Evolutionary conservation across 23 red algal species (phyloP).

Genomic region (Gracilaria domingensis): DNA sequence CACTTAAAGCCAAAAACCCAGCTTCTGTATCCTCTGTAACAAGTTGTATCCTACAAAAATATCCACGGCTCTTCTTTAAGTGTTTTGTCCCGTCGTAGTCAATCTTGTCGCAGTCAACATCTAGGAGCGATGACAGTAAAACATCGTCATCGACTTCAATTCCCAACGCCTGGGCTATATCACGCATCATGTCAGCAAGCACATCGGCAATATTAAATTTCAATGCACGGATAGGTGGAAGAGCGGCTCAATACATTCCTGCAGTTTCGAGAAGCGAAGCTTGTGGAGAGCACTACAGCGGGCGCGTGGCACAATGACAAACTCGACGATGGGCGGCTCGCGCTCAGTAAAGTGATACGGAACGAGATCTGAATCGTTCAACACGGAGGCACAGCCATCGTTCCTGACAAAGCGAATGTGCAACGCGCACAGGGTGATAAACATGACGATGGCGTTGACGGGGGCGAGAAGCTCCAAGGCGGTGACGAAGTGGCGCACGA

Average conservation of each 20-base stretch:
- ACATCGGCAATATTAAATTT: too few relatives aligned
- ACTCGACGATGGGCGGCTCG: constrained; percentile 33
- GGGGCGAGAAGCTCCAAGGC: constrained; percentile 55
- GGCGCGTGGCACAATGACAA: constrained; percentile 17
- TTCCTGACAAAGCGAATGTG: constrained; percentile 80
- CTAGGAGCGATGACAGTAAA: constrained; percentile 41
- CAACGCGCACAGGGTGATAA: constrained; percentile 62
- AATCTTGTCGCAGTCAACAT: too few relatives aligned
- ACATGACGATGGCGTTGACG: constrained; percentile 68
- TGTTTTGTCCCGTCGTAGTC: too few relatives aligned
- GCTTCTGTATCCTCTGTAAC: too few relatives aligned
- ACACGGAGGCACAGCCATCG: constrained; percentile 60
- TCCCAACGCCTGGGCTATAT: constrained; percentile 76
- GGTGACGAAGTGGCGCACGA: constrained; percentile 34
- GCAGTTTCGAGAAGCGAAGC: constrained; percentile 81
- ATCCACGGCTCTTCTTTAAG: too few relatives aligned
- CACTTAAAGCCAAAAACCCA: too few relatives aligned
- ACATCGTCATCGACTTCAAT: constrained; percentile 80
- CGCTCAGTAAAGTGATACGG: neutral
- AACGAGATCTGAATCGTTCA: constrained; percentile 36
- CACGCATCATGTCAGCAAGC: constrained; percentile 79
- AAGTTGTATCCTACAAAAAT: too few relatives aligned
- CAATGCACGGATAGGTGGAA: constrained; percentile 62
- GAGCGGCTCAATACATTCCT: constrained; percentile 67
- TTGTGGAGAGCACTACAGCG: neutral